These are phyloP conservation scores for Coccomyxa sp. DNA, from an alignment of 139 green algal genomes.

Conservation along the genomic window DNA sequence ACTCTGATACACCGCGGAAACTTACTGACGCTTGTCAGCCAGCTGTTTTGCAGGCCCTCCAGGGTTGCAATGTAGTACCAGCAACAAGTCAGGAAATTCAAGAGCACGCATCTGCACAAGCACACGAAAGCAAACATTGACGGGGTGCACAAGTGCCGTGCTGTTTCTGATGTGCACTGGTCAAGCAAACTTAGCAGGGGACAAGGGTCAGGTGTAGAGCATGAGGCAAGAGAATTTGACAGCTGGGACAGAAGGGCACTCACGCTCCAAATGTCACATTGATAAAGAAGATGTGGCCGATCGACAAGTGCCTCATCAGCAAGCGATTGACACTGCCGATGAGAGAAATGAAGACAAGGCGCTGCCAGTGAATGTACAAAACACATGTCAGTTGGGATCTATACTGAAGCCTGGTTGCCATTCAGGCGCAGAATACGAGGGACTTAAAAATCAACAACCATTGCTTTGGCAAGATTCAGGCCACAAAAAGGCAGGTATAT, in stretches of 20 bases:
- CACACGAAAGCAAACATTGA: neutral
- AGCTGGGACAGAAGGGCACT: neutral
- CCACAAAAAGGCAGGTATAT: neutral
- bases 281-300: neutral
- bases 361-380: neutral
- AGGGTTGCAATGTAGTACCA: constrained; percentile 1
- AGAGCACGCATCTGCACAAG: neutral
- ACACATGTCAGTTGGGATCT: no score
- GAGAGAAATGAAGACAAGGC: neutral
- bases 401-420: no score
- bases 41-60: neutral
- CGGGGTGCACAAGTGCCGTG: neutral
- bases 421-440: no score
- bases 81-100: neutral
- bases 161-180: no score
- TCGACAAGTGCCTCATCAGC: neutral
- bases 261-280: neutral
- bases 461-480: neutral
- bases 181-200: no score
- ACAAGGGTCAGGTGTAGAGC: no score
- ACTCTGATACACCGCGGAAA: neutral
- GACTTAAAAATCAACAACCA: neutral
- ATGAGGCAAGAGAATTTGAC: no score
- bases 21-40: neutral
- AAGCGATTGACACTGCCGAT: neutral